These are phyloP conservation scores for Mycena olivaceomarginata DNA, from an alignment of 768 basidiomycete species.

Conservation along the genomic window DNA sequence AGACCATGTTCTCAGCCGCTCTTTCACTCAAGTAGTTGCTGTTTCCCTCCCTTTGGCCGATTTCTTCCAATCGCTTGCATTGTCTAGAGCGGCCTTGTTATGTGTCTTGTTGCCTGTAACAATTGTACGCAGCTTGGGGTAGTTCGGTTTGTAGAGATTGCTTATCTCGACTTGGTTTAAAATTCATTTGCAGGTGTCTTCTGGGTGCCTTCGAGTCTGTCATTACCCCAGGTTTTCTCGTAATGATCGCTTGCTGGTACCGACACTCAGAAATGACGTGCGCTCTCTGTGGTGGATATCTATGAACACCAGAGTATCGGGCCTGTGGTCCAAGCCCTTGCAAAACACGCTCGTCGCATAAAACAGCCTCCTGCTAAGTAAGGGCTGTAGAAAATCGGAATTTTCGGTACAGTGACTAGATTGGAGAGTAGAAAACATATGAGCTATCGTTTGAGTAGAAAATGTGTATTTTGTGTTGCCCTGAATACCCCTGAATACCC, in stretches of 20 bases:
- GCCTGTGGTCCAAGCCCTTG: slow-evolving; percentile 25
- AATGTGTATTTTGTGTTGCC: too few relatives aligned
- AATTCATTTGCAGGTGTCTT: slow-evolving; percentile 5
- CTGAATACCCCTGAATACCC: too few relatives aligned
- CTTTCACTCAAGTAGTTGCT: slow-evolving; percentile 14
- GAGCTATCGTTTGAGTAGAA: too few relatives aligned
- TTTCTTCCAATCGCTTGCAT: slow-evolving; percentile 31
- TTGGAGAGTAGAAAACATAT: neutral
- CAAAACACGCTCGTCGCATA: slow-evolving; percentile 13
- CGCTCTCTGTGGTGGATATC: slow-evolving; percentile 26
- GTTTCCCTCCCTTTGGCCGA: slow-evolving; percentile 35
- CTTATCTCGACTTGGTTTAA: neutral
- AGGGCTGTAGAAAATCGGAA: slow-evolving; percentile 24
- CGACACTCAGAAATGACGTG: slow-evolving; percentile 30
- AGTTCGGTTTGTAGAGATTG: neutral
- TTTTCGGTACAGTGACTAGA: slow-evolving; percentile 32
- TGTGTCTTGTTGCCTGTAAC: slow-evolving; percentile 29
- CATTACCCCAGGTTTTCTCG: slow-evolving; percentile 28
- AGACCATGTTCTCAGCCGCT: neutral
- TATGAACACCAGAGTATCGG: slow-evolving; percentile 27
- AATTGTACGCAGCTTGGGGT: slow-evolving; percentile 31
- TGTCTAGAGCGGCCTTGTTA: slow-evolving; percentile 21
- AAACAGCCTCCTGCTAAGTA: neutral
- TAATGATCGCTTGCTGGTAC: slow-evolving; percentile 30
- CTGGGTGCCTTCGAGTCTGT: slow-evolving; percentile 18